A percentile compares a stretch with the other conserved stretches of the same genome.
Conservation (phyloP, 108 stramenopile genomes). For the Fragilariopsis cylindrus region DNA sequence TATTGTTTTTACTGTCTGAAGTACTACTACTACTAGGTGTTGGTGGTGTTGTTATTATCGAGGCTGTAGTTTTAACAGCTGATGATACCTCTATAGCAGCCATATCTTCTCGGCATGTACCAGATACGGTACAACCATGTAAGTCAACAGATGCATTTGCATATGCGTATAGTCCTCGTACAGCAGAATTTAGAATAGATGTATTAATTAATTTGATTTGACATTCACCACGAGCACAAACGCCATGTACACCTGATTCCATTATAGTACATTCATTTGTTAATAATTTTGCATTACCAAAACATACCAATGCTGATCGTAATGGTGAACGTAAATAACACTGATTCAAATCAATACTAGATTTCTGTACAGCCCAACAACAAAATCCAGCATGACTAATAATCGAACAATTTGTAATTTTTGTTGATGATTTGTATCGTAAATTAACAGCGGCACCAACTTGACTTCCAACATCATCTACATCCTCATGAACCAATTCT, state of each 20-base stretch:
- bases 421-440: constrained; percentile 21
- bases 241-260: constrained; percentile 32
- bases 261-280: constrained; percentile 6
- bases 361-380: constrained; percentile 41
- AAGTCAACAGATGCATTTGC: constrained; percentile 27
- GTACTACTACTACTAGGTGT: neutral
- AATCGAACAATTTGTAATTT: neutral
- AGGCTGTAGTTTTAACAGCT: neutral
- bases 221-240: constrained; percentile 34
- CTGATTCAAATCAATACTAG: constrained; percentile 10
- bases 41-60: neutral
- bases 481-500: constrained; percentile 29
- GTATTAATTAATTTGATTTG: constrained; percentile 3
- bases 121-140: constrained; percentile 13
- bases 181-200: constrained; percentile 15
- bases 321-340: constrained; percentile 16
- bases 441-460: constrained; percentile 41
- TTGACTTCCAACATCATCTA: constrained; percentile 18
- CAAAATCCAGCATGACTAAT: constrained; percentile 28
- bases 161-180: constrained; percentile 39
- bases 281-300: constrained; percentile 20
- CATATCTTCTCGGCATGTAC: constrained; percentile 29
- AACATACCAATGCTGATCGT: constrained; percentile 40
- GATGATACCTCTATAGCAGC: constrained; percentile 40
- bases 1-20: neutral